Conservation (phyloP, 441 rosid species). For the Populus hybrid region DNA sequence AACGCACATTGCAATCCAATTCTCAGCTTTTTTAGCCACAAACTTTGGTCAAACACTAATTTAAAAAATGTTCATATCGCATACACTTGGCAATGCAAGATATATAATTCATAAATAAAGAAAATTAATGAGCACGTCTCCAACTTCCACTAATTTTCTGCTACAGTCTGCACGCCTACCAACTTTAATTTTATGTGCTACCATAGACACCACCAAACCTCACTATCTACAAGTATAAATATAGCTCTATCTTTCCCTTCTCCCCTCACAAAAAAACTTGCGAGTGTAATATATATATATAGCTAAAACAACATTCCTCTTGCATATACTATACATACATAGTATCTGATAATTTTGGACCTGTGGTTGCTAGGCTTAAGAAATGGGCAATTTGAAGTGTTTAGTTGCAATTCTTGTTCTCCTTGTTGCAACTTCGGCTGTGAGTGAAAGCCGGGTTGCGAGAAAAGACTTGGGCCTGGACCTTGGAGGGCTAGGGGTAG, state of each 20-base stretch:
- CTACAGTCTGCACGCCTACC: conserved; percentile 9
- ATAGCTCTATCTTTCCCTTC: background rate
- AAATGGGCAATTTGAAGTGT: conserved; percentile 32
- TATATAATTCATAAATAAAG: background rate
- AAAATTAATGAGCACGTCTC: conserved; percentile 1
- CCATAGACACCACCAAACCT: background rate
- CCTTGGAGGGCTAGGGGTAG: conserved; percentile 53
- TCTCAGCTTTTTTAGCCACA: conserved; percentile 10
- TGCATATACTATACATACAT: background rate
- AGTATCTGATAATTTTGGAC: background rate
- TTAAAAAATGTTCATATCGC: background rate
- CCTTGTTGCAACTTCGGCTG: conserved; percentile 30
- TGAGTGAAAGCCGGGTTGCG: conserved; percentile 43
- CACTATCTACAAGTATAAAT: conserved; percentile 18
- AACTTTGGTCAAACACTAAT: background rate
- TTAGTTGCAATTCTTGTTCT: conserved; percentile 31
- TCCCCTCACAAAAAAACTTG: background rate
- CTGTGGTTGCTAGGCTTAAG: background rate
- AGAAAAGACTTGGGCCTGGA: conserved; percentile 55
- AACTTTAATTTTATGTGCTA: background rate
- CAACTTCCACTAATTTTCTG: conserved; percentile 11
- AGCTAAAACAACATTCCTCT: background rate
- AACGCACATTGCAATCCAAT: background rate
- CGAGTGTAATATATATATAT: too few species aligned
- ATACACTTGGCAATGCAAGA: background rate